Percentiles rank a stretch among this genome's conserved stretches.
Conservation (phyloP, 2,329 filamentous ascomycete genomes). For the Metarhizium guizhouense region DNA sequence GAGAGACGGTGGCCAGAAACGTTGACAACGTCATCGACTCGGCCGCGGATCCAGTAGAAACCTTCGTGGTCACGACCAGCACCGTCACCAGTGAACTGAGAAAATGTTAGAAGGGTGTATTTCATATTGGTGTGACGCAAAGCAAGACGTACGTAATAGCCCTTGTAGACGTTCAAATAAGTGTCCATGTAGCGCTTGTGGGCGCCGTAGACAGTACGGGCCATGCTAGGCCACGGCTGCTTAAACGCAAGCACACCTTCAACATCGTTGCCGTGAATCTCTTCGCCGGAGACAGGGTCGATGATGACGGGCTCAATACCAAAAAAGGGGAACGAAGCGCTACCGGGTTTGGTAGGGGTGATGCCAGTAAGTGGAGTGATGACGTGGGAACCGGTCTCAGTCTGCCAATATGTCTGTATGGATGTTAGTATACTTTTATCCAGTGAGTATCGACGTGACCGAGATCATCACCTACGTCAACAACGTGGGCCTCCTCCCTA, state of each 20-base stretch:
- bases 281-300: slow-evolving; percentile 88
- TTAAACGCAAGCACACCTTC: slow-evolving; percentile 96
- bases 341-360: slow-evolving; percentile 93
- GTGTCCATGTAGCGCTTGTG: slow-evolving; percentile 99
- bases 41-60: slow-evolving; percentile 99
- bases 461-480: slow-evolving; percentile 60
- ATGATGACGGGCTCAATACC: slow-evolving; percentile 97
- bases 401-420: slow-evolving; percentile 95
- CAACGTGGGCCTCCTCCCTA: slow-evolving; percentile 84
- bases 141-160: slow-evolving; percentile 72
- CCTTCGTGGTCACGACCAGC: slow-evolving; percentile 94
- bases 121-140: neutral
- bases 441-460: neutral
- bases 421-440: slow-evolving; percentile 10
- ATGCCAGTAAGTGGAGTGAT: slow-evolving; percentile 89
- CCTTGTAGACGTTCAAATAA: slow-evolving; percentile 94
- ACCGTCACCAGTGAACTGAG: slow-evolving; percentile 81
- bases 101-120: slow-evolving; percentile 7
- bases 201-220: slow-evolving; percentile 91
- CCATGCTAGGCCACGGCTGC: slow-evolving; percentile 97
- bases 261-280: slow-evolving; percentile 91
- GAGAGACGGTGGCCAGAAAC: slow-evolving; percentile 93
- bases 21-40: slow-evolving; percentile 97
- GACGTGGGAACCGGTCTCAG: slow-evolving; percentile 93
- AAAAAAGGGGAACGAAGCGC: slow-evolving; percentile 94